phyloP scores from a whole-genome alignment of 495 filamentous ascomycete genomes.

The Aspergillus mulundensis region DNA sequence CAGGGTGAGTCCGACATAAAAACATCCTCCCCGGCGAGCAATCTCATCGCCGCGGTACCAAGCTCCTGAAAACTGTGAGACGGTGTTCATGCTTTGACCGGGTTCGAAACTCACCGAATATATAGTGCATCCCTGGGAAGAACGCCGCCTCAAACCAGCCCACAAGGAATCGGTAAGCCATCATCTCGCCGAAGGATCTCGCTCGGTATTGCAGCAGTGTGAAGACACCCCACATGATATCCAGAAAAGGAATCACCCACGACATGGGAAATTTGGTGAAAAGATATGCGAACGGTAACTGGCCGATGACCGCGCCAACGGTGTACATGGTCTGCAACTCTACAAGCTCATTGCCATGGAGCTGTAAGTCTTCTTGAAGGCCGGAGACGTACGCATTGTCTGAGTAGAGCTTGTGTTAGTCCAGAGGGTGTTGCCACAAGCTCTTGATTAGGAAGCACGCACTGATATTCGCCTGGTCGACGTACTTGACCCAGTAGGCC shows the following conservation, averaged over 20 bases:
- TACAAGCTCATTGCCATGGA: conserved; percentile 10
- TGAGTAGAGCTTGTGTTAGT: background rate
- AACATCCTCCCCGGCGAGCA: conserved; percentile 43
- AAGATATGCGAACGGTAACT: conserved; percentile 48
- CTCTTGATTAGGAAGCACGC: background rate
- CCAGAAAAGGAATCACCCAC: conserved; percentile 38
- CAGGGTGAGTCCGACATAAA: conserved; percentile 46
- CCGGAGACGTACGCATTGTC: conserved; percentile 16
- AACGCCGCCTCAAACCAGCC: conserved; percentile 66
- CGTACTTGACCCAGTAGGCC: conserved; percentile 46
- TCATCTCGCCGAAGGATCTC: conserved; percentile 28
- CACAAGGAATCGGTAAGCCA: conserved; percentile 69
- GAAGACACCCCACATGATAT: conserved; percentile 45
- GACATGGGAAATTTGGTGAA: conserved; percentile 48
- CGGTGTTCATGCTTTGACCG: background rate
- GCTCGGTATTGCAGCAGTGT: conserved; percentile 44
- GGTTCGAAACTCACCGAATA: conserved; percentile 48
- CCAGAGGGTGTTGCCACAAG: background rate
- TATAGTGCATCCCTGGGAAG: conserved; percentile 44
- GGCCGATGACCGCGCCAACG: conserved; percentile 47
- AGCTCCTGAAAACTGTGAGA: background rate
- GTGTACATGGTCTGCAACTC: conserved; percentile 23
- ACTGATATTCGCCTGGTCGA: conserved; percentile 41
- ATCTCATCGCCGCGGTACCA: conserved; percentile 40
- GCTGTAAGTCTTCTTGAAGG: conserved; percentile 7